A percentile compares a stretch with the other conserved stretches of the same genome.
Conservation (phyloP, 129 eudicot genomes). For the Lactuca saligna region DNA sequence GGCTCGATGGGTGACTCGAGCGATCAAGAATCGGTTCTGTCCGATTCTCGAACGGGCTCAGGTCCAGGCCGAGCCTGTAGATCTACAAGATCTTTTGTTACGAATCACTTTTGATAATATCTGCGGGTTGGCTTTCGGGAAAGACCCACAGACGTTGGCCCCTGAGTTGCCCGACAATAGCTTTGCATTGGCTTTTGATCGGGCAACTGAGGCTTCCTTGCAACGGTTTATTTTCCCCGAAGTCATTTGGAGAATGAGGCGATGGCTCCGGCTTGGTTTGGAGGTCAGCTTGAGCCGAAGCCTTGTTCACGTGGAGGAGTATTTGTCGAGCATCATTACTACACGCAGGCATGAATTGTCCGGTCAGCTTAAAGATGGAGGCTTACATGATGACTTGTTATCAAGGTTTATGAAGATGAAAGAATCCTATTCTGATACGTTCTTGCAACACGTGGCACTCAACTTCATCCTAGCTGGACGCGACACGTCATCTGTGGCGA, state of each 20-base stretch:
- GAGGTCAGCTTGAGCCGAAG: constrained; percentile 85
- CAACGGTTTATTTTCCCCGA: constrained; percentile 76
- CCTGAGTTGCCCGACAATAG: constrained; percentile 70
- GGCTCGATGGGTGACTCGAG: constrained; percentile 92
- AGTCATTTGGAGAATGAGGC: constrained; percentile 67
- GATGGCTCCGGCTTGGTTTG: constrained; percentile 83
- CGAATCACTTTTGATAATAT: constrained; percentile 82
- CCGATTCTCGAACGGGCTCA: constrained; percentile 70
- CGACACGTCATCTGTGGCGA: constrained; percentile 92
- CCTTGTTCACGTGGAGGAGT: constrained; percentile 69
- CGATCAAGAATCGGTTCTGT: constrained; percentile 65
- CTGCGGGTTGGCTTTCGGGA: constrained; percentile 80
- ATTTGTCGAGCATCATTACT: constrained; percentile 62
- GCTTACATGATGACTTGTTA: constrained; percentile 75
- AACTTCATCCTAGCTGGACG: constrained; percentile 99
- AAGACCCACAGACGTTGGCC: constrained; percentile 77
- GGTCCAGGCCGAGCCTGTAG: constrained; percentile 51
- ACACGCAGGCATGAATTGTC: constrained; percentile 74
- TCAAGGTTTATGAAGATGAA: constrained; percentile 90
- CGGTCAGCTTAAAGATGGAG: constrained; percentile 53
- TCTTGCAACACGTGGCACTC: constrained; percentile 90
- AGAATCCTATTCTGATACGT: constrained; percentile 74
- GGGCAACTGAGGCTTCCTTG: constrained; percentile 79
- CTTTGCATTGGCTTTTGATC: constrained; percentile 79
- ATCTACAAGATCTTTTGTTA: constrained; percentile 73